Conservation (phyloP, 2,329 filamentous ascomycete species). For the Pleoardoris graminearum region DNA sequence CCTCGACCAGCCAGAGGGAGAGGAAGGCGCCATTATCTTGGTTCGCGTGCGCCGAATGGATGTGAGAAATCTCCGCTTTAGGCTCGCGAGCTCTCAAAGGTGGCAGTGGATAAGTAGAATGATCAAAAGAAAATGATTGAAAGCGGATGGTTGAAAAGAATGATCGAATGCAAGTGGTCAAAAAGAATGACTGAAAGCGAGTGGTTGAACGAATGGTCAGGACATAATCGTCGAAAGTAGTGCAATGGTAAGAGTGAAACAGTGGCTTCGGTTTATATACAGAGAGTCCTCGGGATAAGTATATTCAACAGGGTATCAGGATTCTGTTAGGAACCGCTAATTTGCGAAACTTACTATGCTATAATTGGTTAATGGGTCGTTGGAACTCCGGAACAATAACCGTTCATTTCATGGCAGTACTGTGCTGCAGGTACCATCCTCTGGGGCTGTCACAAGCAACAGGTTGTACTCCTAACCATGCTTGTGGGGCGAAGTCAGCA, state of each 20-base stretch:
- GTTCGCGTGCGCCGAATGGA: slow-evolving; percentile 7
- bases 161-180: no score
- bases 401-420: neutral
- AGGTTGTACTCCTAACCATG: no score
- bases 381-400: slow-evolving; percentile 6
- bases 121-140: neutral
- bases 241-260: neutral
- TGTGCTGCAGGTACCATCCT: no score
- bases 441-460: no score
- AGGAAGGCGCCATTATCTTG: slow-evolving; percentile 4
- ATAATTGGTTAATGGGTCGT: neutral
- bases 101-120: slow-evolving; percentile 1
- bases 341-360: neutral
- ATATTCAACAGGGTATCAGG: neutral
- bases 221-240: no score
- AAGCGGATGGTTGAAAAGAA: neutral
- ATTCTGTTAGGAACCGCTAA: neutral
- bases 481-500: no score
- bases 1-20: slow-evolving; percentile 3
- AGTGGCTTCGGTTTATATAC: neutral
- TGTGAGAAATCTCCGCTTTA: slow-evolving; percentile 1
- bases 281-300: neutral
- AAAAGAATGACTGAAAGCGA: no score
- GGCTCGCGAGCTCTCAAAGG: slow-evolving; percentile 3
- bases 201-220: no score